These are phyloP conservation scores for Pseudohyphozyma bogoriensis DNA, from an alignment of 768 basidiomycete species.

Conservation along the genomic window DNA sequence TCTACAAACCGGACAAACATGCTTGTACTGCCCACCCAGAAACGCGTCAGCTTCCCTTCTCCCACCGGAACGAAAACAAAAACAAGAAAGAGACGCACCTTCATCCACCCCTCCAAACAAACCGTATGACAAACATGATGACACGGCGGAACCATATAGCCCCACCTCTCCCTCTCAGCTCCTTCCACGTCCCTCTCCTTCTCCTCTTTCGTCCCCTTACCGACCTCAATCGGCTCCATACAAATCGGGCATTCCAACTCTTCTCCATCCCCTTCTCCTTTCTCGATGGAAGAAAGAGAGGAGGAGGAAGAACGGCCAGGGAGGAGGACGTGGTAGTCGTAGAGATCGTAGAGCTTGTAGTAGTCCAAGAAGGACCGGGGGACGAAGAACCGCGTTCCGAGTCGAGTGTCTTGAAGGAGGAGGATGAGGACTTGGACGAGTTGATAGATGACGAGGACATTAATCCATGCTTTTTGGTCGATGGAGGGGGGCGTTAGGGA, in stretches of 20 bases:
- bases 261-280: constrained; percentile 2
- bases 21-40: neutral
- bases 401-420: constrained; percentile 23
- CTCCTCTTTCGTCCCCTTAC: constrained; percentile 2
- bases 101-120: constrained; percentile 32
- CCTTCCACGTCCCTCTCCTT: neutral
- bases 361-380: constrained; percentile 2
- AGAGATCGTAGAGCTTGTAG: constrained; percentile 10
- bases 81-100: neutral
- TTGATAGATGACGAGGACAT: constrained; percentile 26
- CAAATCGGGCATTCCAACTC: constrained; percentile 32
- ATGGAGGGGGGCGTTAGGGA: neutral
- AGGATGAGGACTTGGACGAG: constrained; percentile 21
- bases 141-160: constrained; percentile 31
- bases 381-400: constrained; percentile 30
- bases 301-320: constrained; percentile 3
- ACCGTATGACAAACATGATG: constrained; percentile 29
- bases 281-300: neutral
- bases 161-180: constrained; percentile 8
- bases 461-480: constrained; percentile 24
- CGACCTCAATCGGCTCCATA: constrained; percentile 25
- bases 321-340: constrained; percentile 31
- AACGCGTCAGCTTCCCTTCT: neutral
- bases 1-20: constrained; percentile 20
- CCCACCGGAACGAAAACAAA: too few relatives aligned